These are phyloP conservation scores for Penicillium expansum DNA, from an alignment of 2,329 filamentous ascomycete genomes.

Conservation along the genomic window DNA sequence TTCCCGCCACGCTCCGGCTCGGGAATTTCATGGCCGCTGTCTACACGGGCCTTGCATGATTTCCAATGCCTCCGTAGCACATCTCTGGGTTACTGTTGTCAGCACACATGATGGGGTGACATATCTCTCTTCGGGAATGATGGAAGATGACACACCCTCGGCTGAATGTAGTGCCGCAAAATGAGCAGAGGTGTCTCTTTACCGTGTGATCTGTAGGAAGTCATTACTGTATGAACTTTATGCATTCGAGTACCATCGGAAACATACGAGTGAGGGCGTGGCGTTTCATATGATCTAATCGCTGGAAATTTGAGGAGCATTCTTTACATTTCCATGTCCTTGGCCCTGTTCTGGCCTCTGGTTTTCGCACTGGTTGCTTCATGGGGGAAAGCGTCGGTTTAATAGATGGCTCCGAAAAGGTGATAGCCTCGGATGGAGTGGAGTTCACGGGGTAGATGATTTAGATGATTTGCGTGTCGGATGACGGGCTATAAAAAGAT, in stretches of 20 bases:
- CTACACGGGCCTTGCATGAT: slow-evolving; percentile 24
- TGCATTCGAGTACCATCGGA: background rate
- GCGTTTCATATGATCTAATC: slow-evolving; percentile 29
- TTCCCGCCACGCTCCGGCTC: slow-evolving; percentile 26
- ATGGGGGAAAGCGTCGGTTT: slow-evolving; percentile 9
- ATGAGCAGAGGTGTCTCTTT: slow-evolving; percentile 22
- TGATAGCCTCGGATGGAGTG: background rate
- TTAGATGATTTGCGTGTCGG: background rate
- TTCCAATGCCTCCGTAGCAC: slow-evolving; percentile 31
- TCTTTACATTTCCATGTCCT: slow-evolving; percentile 26
- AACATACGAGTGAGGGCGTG: slow-evolving; percentile 27
- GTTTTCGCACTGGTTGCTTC: slow-evolving; percentile 8
- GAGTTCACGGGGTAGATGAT: background rate
- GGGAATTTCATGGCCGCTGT: slow-evolving; percentile 21
- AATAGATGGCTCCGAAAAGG: background rate
- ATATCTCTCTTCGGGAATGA: background rate
- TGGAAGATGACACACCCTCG: slow-evolving; percentile 22
- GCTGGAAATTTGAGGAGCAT: slow-evolving; percentile 26
- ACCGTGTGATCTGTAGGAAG: slow-evolving; percentile 19
- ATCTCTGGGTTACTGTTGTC: slow-evolving; percentile 16
- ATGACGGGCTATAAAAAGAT: background rate
- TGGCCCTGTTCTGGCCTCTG: background rate
- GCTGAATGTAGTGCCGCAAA: slow-evolving; percentile 28
- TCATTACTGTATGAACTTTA: background rate
- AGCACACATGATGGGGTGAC: background rate